Base-by-base conservation (phyloP, 2,329 filamentous ascomycete genomes). In the Pseudogymnoascus sp. region DNA sequence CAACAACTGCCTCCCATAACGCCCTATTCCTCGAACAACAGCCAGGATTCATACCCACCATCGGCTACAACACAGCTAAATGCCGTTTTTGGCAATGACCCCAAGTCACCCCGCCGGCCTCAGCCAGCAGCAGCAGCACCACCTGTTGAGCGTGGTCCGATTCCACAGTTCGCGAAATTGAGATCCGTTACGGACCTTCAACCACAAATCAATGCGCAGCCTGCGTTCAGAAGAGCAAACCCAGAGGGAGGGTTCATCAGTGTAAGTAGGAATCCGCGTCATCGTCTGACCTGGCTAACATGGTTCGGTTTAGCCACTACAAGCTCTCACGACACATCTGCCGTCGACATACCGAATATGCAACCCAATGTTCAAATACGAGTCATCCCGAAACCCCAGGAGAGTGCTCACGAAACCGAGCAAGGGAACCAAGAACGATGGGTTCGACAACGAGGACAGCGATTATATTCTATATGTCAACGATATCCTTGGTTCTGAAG, bases 401-500 rank as follows among this genome's bases (percentile, higher is more conserved):
- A 85, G 94, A 73, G 94, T 99, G 58, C 81, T 99, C 67, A 99
- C 94, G 14, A 99, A 99, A 75, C 94, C 94, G 6, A 97, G 94
- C 82, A 99, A 99, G 77, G 94, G 94, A 12, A 85, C 90, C 64
- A 99, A 99, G 81, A 99, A 99, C 71, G 94, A 99, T 77, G 94
- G 94, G 3, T 99, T 94, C 71, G 94, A 99, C 72, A 99, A 99
- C 68, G 94, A 99, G 73, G 94, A 99, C 68, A 97, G 94, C 74
- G 94, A 99, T 72, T 99, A 99, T 72, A 99, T 99, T 70, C 84
- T 99, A 67, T 99, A 97, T 69, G 94, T 99, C 69, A 99, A 99
- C 74, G 94, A 99, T 73, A 99, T 99, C 65, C 79, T 99, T 60
- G 94, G 94, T 8, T 97, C 93, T 12, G 94, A 99, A 75, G 94